Conservation (phyloP, 805 yeast genomes). For the Starmerella cellae region DNA sequence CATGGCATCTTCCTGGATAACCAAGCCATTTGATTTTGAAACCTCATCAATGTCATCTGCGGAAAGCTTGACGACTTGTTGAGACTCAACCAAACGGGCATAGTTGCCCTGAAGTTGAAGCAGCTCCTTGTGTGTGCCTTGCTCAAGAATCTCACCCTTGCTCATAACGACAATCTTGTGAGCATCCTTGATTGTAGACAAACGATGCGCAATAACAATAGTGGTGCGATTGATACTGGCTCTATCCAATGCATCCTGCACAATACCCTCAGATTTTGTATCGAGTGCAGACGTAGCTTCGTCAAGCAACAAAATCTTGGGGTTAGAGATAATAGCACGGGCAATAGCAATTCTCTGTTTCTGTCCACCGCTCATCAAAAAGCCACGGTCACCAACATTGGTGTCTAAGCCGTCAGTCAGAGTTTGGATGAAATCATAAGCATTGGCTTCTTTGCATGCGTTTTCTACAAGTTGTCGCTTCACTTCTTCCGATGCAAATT, state of each 20-base stretch:
- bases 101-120: constrained; percentile 24
- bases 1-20: constrained; percentile 15
- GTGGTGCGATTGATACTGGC: constrained; percentile 34
- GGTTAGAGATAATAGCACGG: constrained; percentile 51
- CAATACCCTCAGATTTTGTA: constrained; percentile 34
- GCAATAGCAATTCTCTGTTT: constrained; percentile 63
- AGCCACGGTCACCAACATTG: constrained; percentile 47
- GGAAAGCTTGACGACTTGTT: constrained; percentile 20
- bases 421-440: constrained; percentile 35
- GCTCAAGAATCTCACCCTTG: constrained; percentile 39
- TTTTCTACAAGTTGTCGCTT: constrained; percentile 29
- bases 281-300: constrained; percentile 55
- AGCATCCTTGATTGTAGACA: constrained; percentile 45
- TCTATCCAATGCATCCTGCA: constrained; percentile 31
- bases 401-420: constrained; percentile 77
- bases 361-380: constrained; percentile 55
- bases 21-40: constrained; percentile 12
- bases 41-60: constrained; percentile 11
- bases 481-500: constrained; percentile 32
- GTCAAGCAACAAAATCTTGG: constrained; percentile 45
- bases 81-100: constrained; percentile 28
- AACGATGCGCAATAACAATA: constrained; percentile 45
- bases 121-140: constrained; percentile 32
- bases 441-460: constrained; percentile 31
- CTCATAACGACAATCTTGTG: constrained; percentile 41